Percentiles rank a stretch among this genome's conserved stretches.
phyloP scores from a whole-genome alignment of 164 flowering plant species.

The Annona squamosa region DNA sequence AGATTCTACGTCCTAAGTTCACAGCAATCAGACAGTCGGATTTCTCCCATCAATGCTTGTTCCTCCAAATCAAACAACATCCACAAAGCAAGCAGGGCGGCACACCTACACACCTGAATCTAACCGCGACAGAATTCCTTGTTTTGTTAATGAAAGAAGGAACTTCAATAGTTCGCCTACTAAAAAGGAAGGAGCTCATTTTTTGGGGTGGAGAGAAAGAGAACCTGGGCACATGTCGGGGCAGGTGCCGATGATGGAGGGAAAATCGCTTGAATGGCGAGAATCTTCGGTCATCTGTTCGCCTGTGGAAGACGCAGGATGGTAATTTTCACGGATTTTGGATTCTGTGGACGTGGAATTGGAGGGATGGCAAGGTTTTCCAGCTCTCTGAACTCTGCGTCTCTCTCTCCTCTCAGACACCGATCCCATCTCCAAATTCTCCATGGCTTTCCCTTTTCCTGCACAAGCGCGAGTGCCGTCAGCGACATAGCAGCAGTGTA shows the following conservation, averaged over 20 bases:
- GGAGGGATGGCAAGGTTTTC: background rate
- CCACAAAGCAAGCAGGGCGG: background rate
- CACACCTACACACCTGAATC: background rate
- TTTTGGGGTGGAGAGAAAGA: background rate
- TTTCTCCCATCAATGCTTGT: background rate
- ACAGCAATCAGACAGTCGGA: background rate
- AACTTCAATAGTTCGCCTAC: background rate
- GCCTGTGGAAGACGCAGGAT: background rate
- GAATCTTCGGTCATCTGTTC: background rate
- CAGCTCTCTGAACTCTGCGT: background rate
- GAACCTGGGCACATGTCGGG: slow-evolving; percentile 49
- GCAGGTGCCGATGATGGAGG: slow-evolving; percentile 35
- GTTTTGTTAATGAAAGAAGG: too few relatives aligned
- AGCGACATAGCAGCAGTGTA: too few relatives aligned
- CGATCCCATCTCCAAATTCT: background rate
- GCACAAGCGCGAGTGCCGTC: too few relatives aligned
- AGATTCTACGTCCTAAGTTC: background rate
- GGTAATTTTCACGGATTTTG: background rate
- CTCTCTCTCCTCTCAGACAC: background rate
- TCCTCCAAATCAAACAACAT: background rate
- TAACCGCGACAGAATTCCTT: background rate
- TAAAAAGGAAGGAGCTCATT: too few relatives aligned
- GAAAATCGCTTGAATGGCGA: slow-evolving; percentile 3
- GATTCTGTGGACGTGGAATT: background rate
- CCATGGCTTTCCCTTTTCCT: background rate